Base-by-base conservation (phyloP, 108 stramenopile species). In the Poteriospumella lacustris region DNA sequence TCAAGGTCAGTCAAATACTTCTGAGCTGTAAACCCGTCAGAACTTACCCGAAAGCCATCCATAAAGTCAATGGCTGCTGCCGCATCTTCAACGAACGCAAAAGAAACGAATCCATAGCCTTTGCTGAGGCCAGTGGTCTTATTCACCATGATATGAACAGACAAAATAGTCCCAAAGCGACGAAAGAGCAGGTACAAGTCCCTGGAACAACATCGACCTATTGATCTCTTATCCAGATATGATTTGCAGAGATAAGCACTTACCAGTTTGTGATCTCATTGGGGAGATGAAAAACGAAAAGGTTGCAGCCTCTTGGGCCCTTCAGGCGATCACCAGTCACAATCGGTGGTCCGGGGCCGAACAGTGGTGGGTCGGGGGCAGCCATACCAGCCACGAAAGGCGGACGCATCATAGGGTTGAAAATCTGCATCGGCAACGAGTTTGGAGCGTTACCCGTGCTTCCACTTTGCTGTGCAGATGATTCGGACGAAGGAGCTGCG, bases 251-350 rank as follows among this genome's bases (percentile, higher is more conserved):
- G n/a, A n/a, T n/a, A n/a, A 52, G 9, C 19, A 15, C 47, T 19
- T 19, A 52, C 47, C 60, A 64, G 36, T 98, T 95, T 38, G 93
- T 91, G 78, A 96, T 93, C 59, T 92, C 91, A 85, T 95, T 94
- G 43, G 97, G 97, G 81, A 99, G 94, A 82, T 99, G 94, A 80
- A 98, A 98, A 44, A 98, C 90, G 82, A 97, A 98, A 59, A 98
- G 79, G 87, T 97, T 98, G 43, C 94, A 94, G 34, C 95, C 95
- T 15, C 79, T 62, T 19, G 87, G 87, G 2, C 85, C 85, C 15
- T 33, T 69, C 28, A 39, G 19, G 31, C 39, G 68, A 34, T 70
- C 31, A 3, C 60, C 31, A 34, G 60, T 64, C 36, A 64, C 24
- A 31, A 64, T 64, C 28, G 60, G 60, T 15, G 47, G 47, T 19